phyloP scores from a whole-genome alignment of 768 basidiomycete species.

The Mycena pura region DNA sequence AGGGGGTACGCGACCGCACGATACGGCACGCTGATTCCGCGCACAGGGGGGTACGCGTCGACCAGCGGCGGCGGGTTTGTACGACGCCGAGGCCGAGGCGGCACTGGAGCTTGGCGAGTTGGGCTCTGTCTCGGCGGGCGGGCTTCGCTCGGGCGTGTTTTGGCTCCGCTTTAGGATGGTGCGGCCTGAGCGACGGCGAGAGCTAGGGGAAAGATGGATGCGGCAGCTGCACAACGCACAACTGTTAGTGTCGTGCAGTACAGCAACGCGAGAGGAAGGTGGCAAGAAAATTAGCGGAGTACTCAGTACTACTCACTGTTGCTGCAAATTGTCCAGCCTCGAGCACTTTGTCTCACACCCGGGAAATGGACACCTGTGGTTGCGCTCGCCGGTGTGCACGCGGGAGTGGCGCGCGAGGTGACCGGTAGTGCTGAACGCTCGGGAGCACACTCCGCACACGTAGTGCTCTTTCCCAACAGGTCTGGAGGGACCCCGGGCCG shows the following conservation, averaged over 20 bases:
- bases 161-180: conserved; percentile 1
- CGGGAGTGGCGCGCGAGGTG: conserved; percentile 88
- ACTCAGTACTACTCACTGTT: no score
- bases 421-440: conserved; percentile 88
- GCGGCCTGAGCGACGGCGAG: conserved; percentile 14
- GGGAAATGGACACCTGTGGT: conserved; percentile 92
- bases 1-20: not conserved
- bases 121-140: not conserved
- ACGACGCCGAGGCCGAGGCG: not conserved
- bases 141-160: conserved; percentile 3
- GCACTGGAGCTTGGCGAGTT: not conserved
- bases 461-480: no score
- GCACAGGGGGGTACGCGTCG: not conserved
- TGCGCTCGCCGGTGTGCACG: conserved; percentile 90
- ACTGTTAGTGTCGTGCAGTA: no score
- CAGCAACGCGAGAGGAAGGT: no score
- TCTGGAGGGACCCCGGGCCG: no score
- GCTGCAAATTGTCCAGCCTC: conserved; percentile 84
- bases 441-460: no score
- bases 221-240: conserved; percentile 16
- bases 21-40: not conserved
- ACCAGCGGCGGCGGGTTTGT: conserved; percentile 9
- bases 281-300: not conserved
- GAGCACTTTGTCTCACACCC: conserved; percentile 92
- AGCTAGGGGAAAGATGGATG: conserved; percentile 20